Evolutionary conservation across 2,329 filamentous ascomycete genomes (phyloP), one percentile per base, ranked within the genome.

Genomic region (Cercospora nicotianae): DNA sequence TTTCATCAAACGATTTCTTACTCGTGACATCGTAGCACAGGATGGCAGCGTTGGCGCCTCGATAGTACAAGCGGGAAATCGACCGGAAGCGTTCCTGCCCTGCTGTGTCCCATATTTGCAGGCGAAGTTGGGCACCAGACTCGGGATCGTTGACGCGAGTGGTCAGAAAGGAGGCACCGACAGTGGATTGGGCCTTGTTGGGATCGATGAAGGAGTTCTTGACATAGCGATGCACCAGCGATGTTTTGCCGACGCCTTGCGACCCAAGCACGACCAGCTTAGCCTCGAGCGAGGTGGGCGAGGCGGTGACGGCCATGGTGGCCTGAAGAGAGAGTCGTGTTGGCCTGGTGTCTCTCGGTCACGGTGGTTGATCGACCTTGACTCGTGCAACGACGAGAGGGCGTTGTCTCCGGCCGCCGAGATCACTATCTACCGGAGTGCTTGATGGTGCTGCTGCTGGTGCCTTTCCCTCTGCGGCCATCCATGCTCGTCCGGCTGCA

Each of bases 21-120:
- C 94, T 91, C 69, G 93, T 96, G 78, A 97, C 96, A 82, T 92
- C 92, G 83, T 97, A 97, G 85, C 94, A 97, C 58, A 97, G 87
- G 68, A 97, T 92, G 75, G 92, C 95, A 67, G 94, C 94, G 77
- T 97, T 94, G 70, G 94, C 94, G 77, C 94, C 94, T 77, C 94
- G 91, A 82, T 99, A 99, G 84, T 98, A 98, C 64, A 99, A 88
- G 66, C 94, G 90, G 9, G 93, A 96, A 76, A 99, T 98, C 70
- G 91, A 94, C 74, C 94, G 89, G 80, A 98, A 99, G 66, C 94
- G 89, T 83, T 99, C 94, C 78, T 99, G 94, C 69, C 94, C 94
- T 66, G 94, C 93, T 36, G 94, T 97, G 78, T 97, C 94, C 94
- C 94, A 97, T 73, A 97, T 96, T 77, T 97, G 94, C 42, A 97